phyloP scores from a whole-genome alignment of 2,329 filamentous ascomycete genomes.

The Westerdykella aurantiaca region DNA sequence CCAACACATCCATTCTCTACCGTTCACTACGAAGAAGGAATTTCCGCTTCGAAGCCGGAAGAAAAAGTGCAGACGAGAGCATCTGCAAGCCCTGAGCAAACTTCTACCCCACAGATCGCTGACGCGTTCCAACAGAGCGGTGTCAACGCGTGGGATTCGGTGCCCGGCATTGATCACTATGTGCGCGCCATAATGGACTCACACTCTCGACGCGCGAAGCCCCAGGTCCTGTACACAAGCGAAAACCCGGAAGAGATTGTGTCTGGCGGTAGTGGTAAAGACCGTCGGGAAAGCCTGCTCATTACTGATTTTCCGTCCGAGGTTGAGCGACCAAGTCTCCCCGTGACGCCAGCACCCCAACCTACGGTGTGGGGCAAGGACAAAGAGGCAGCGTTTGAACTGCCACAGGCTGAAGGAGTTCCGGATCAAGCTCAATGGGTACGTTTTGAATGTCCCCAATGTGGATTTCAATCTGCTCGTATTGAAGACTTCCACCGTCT shows the following conservation, averaged over 20 bases:
- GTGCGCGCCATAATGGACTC: conserved; percentile 64
- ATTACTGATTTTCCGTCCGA: conserved; percentile 85
- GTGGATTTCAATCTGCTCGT: conserved; percentile 31
- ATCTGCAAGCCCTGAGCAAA: conserved; percentile 9
- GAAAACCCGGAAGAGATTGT: conserved; percentile 28
- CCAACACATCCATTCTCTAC: conserved; percentile 26
- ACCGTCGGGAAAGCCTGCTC: conserved; percentile 54
- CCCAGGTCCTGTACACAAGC: conserved; percentile 33
- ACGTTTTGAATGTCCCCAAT: conserved; percentile 50
- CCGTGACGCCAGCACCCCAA: conserved; percentile 81
- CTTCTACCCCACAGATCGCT: conserved; percentile 21
- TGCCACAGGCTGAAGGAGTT: conserved; percentile 76
- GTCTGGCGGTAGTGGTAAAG: conserved; percentile 26
- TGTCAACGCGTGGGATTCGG: conserved; percentile 84
- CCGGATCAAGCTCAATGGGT: conserved; percentile 90
- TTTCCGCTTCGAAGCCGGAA: background rate
- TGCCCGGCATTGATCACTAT: conserved; percentile 82
- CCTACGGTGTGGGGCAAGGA: conserved; percentile 62
- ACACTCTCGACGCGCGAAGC: conserved; percentile 52
- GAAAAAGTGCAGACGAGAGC: conserved; percentile 10
- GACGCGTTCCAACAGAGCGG: conserved; percentile 59
- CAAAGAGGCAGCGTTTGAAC: conserved; percentile 50
- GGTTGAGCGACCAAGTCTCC: conserved; percentile 76
- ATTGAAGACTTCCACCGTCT: conserved; percentile 23
- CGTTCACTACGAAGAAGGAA: conserved; percentile 21